Conservation (phyloP, 1,284 basidiomycete genomes). For the Agaricales sp. region DNA sequence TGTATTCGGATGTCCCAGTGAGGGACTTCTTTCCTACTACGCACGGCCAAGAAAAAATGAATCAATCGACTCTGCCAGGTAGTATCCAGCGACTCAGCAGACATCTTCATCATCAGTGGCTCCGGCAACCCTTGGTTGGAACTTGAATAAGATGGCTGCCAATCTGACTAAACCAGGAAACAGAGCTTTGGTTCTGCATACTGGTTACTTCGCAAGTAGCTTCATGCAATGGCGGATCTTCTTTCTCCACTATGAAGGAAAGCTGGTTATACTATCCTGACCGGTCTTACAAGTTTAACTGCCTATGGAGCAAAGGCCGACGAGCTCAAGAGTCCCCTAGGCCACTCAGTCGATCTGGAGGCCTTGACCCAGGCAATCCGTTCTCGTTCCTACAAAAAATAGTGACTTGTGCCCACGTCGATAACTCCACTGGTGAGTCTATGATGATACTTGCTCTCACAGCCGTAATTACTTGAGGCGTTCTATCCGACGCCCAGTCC, state of each 20-base stretch:
- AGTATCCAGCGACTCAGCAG: slow-evolving; percentile 64
- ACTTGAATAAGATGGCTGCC: slow-evolving; percentile 65
- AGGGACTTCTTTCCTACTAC: slow-evolving; percentile 12
- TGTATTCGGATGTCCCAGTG: slow-evolving; percentile 81
- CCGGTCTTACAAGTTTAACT: slow-evolving; percentile 30
- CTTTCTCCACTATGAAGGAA: background rate
- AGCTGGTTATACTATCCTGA: background rate
- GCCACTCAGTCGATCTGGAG: slow-evolving; percentile 56
- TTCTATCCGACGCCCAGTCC: slow-evolving; percentile 84
- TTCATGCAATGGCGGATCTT: slow-evolving; percentile 57
- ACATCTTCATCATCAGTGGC: slow-evolving; percentile 88
- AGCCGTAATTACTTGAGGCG: slow-evolving; percentile 32
- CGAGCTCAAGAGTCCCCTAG: slow-evolving; percentile 77
- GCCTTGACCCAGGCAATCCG: slow-evolving; percentile 69
- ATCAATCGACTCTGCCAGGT: slow-evolving; percentile 64
- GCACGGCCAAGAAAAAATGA: slow-evolving; percentile 3
- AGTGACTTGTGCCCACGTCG: slow-evolving; percentile 91
- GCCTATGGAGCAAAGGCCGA: slow-evolving; percentile 90
- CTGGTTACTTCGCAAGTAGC: slow-evolving; percentile 87
- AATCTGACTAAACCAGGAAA: slow-evolving; percentile 82
- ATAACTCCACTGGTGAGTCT: slow-evolving; percentile 71
- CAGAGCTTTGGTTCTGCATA: slow-evolving; percentile 72
- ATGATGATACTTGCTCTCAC: background rate
- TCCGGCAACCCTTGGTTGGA: slow-evolving; percentile 96
- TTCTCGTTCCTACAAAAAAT: slow-evolving; percentile 84